Conservation (phyloP, 139 green algal species). For the Coelastrella sp. region DNA sequence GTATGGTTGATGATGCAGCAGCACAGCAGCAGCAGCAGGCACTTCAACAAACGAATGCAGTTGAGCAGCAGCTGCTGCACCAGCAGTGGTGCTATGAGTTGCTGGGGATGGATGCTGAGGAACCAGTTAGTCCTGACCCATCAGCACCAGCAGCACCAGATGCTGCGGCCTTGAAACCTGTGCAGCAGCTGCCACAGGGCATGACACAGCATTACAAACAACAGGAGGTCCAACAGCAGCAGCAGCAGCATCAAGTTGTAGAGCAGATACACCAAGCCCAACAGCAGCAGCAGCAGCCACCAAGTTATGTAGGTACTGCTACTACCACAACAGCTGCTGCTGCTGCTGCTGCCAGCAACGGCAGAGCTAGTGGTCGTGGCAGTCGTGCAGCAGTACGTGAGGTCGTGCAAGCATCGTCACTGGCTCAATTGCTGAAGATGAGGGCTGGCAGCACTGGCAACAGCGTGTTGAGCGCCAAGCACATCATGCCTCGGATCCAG, state of each 20-base stretch:
- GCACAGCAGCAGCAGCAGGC: not conserved
- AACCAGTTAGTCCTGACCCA: not conserved
- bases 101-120: not conserved
- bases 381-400: conserved; percentile 6
- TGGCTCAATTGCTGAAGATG: not conserved
- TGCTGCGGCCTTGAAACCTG: not conserved
- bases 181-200: not conserved
- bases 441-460: not conserved
- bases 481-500: conserved; percentile 18
- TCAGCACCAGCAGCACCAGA: not conserved
- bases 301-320: not conserved
- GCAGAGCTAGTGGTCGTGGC: not conserved
- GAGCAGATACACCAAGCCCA: not conserved
- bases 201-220: not conserved
- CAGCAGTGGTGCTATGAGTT: not conserved
- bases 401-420: not conserved
- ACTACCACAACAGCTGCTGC: not conserved
- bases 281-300: not conserved
- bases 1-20: no score
- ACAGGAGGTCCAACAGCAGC: not conserved
- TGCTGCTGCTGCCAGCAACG: not conserved
- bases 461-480: not conserved
- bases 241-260: not conserved
- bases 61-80: not conserved
- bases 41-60: not conserved